Conservation (phyloP, 2,329 filamentous ascomycete species). For the Talaromyces sp. region DNA sequence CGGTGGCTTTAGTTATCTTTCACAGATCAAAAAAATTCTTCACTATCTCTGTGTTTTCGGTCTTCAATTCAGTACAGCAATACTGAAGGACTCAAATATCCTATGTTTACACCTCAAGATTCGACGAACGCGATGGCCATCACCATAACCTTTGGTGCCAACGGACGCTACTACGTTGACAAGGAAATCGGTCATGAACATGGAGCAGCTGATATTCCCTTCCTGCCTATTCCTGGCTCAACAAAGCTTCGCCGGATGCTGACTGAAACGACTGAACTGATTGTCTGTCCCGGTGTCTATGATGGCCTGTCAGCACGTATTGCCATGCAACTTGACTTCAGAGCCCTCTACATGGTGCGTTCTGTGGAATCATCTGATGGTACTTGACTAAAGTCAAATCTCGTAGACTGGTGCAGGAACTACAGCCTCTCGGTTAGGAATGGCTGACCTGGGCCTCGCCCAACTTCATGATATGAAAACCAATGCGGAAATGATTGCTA, state of each 20-base stretch:
- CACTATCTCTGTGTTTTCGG: background rate
- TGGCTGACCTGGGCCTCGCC: conserved; percentile 51
- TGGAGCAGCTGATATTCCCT: background rate
- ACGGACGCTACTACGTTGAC: conserved; percentile 9
- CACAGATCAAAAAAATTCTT: background rate
- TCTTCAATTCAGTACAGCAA: background rate
- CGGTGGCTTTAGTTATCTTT: background rate
- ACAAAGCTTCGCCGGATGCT: background rate
- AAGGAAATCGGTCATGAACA: background rate
- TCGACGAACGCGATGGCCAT: conserved; percentile 6
- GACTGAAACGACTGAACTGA: conserved; percentile 24
- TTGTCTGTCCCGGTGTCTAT: conserved; percentile 50
- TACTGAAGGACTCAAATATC: background rate
- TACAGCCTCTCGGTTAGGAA: conserved; percentile 46
- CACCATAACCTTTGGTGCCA: conserved; percentile 8
- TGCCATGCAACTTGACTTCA: conserved; percentile 14
- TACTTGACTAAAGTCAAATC: background rate
- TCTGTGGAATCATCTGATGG: background rate
- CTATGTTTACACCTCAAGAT: background rate
- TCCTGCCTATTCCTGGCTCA: background rate
- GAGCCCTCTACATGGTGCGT: background rate
- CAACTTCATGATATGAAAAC: conserved; percentile 52
- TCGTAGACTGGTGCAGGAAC: conserved; percentile 51
- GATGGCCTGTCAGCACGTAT: conserved; percentile 48
- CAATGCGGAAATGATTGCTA: conserved; percentile 56